A percentile compares a stretch with the other conserved stretches of the same genome.
These are phyloP conservation scores for Mucor mucedo DNA, from an alignment of 371 early-diverging fungal species.

Conservation along the genomic window DNA sequence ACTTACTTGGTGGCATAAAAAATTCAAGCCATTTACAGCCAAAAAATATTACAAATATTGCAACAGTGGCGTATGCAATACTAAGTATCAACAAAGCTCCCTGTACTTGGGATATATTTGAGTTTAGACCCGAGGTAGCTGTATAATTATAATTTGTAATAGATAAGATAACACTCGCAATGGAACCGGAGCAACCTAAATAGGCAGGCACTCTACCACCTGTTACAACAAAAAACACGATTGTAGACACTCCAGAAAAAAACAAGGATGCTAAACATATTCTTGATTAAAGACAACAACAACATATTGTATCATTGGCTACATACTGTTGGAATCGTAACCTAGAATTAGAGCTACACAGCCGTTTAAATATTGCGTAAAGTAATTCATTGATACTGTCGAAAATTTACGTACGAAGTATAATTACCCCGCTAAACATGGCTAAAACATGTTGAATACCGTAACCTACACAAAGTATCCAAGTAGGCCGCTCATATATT, in stretches of 20 bases:
- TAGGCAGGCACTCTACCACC: conserved; percentile 44
- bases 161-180: conserved; percentile 46
- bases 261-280: conserved; percentile 46
- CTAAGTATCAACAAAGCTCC: conserved; percentile 57
- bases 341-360: conserved; percentile 43
- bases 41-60: conserved; percentile 46
- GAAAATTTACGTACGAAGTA: conserved; percentile 35
- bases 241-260: conserved; percentile 58
- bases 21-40: conserved; percentile 56
- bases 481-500: conserved; percentile 49
- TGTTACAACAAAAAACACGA: conserved; percentile 57
- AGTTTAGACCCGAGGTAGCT: conserved; percentile 17
- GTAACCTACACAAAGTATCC: conserved; percentile 37
- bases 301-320: background rate
- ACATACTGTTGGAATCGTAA: conserved; percentile 45
- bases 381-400: background rate
- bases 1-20: conserved; percentile 57
- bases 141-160: conserved; percentile 42
- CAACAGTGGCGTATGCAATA: conserved; percentile 39
- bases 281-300: too few relatives aligned
- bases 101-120: conserved; percentile 37
- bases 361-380: background rate
- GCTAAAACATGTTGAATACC: conserved; percentile 59
- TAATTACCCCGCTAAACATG: conserved; percentile 60
- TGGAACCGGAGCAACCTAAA: conserved; percentile 27